Base-by-base conservation (phyloP, 768 basidiomycete genomes). In the Agrocybe praecox region DNA sequence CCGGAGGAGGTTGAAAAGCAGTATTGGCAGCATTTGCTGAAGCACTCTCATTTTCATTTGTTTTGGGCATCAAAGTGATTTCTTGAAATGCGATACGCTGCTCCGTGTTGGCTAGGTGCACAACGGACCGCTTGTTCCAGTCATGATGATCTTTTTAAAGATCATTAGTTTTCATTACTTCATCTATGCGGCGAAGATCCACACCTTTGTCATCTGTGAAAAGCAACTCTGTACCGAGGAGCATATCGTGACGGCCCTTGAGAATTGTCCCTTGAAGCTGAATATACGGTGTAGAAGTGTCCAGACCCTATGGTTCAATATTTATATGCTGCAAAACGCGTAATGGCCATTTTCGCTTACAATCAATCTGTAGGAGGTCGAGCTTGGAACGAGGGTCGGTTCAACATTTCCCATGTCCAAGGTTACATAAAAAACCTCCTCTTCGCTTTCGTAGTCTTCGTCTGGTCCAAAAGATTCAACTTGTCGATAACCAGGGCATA, bases 231-330 rank as follows among this genome's bases (percentile, higher is more conserved):
- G 89, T 88, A 2, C 92, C 92, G 2, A 93, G 72, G 3, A 93
- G 76, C 17, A 75, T 66, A 54, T 89, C 83, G 57, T 92, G 85
- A 34, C 77, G 73, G 0, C 92, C 92, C 68, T 86, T 86, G 59
- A 92, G 78, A 18, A 91, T 77, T 1, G 88, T 87, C 2, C 90
- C 90, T 5, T 87, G 86, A 0, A 93, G 76, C 61, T 94, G 92
- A 19, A 94, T 69, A 61, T 85, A 91, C 0, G 92, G 91, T 0
- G 84, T 87, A 0, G 89, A 83, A 0, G 89, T 89, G 65, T 94
- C 90, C 21, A 93, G 68, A 1, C 90, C 91, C 92, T 90, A 61
- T 15, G 22, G 46, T 18, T 44, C 23, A 23, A 55, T 23, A 14
- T 17, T 44, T 46, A 40, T 40, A 14, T 6, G 14, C n/a, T 15